A percentile compares a stretch with the other conserved stretches of the same genome.
These are phyloP conservation scores for Aphanomyces stellatus DNA, from an alignment of 352 stramenopile species.

Conservation along the genomic window DNA sequence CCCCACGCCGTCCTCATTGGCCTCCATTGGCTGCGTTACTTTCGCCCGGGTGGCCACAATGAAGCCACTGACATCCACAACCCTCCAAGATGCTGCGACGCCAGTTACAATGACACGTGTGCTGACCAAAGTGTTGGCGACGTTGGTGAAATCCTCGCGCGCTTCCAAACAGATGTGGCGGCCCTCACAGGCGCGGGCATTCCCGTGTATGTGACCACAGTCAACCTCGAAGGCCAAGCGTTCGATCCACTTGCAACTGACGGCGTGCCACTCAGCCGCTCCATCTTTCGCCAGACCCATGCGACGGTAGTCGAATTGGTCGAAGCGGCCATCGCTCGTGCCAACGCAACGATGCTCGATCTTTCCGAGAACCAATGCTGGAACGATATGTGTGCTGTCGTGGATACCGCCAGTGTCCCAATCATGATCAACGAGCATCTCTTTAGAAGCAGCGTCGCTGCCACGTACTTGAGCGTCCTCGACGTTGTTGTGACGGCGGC, in stretches of 20 bases:
- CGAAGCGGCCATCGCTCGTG: not conserved
- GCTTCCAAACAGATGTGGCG: not conserved
- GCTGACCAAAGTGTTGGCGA: constrained; percentile 13
- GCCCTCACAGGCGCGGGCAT: not conserved
- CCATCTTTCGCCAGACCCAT: not conserved
- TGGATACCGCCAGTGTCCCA: too few relatives aligned
- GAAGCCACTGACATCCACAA: not conserved
- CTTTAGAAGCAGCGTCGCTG: too few relatives aligned
- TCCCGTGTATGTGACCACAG: not conserved
- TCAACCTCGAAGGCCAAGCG: constrained; percentile 6
- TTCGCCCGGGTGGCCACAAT: not conserved
- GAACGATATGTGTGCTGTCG: too few relatives aligned
- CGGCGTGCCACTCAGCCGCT: not conserved
- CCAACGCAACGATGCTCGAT: constrained; percentile 4
- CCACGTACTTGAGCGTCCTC: too few relatives aligned
- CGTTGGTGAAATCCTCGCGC: not conserved
- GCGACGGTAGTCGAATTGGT: not conserved
- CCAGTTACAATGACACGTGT: constrained; percentile 6
- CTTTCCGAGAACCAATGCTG: constrained; percentile 17
- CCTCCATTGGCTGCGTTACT: constrained; percentile 1
- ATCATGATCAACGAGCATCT: too few relatives aligned
- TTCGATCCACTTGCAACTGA: constrained; percentile 1
- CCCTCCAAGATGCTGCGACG: not conserved
- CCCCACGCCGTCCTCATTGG: not conserved
- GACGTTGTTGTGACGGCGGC: too few relatives aligned